Evolutionary conservation across 257 asterid genomes (phyloP).

Genomic region (Lithospermum erythrorhizon): DNA sequence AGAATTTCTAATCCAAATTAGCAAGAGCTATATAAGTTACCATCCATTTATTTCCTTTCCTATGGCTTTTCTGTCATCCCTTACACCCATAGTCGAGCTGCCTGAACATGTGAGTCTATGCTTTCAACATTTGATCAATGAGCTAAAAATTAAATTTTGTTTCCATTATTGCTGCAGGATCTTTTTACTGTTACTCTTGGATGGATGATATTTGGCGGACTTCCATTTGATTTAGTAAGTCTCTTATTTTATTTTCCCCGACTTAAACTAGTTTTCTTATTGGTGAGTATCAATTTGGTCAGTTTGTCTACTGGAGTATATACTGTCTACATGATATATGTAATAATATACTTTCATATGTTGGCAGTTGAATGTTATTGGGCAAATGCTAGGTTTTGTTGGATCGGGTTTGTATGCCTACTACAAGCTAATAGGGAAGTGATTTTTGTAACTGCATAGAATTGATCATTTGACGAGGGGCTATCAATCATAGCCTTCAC

Average conservation of each 20-base stretch:
- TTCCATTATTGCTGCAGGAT: slow-evolving; percentile 39
- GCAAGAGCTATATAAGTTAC: background rate
- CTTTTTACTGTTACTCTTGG: slow-evolving; percentile 75
- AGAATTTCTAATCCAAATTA: background rate
- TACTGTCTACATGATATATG: background rate
- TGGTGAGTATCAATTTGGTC: background rate
- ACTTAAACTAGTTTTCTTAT: background rate
- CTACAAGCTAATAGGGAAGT: slow-evolving; percentile 58
- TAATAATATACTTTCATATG: background rate
- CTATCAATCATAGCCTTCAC: slow-evolving; percentile 4
- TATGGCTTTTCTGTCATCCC: background rate
- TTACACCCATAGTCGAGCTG: background rate
- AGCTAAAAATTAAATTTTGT: background rate
- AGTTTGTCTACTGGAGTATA: background rate
- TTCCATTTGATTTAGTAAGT: slow-evolving; percentile 66
- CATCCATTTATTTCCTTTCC: background rate
- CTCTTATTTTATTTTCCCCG: slow-evolving; percentile 3
- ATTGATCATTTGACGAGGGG: background rate
- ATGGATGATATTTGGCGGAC: slow-evolving; percentile 85
- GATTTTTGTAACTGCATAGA: slow-evolving; percentile 12
- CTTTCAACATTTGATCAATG: background rate
- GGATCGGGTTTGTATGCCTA: slow-evolving; percentile 80
- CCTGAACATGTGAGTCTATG: background rate
- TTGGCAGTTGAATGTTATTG: slow-evolving; percentile 66
- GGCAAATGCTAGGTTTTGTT: slow-evolving; percentile 67